Conservation (phyloP, 2,329 filamentous ascomycete genomes). For the Penicillium sp. region DNA sequence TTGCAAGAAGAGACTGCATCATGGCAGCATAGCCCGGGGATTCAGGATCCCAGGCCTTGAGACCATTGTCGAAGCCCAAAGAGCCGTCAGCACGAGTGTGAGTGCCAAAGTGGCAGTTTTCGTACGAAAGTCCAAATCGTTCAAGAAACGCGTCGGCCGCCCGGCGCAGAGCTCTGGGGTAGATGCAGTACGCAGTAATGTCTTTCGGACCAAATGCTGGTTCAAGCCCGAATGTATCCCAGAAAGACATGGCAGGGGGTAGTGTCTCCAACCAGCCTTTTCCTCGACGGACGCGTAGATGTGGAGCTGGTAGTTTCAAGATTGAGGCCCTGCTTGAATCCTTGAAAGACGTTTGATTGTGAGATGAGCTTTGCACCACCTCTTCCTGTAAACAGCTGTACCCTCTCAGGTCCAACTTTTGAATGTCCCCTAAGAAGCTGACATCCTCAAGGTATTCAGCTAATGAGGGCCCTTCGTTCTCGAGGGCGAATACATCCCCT, state of each 20-base stretch:
- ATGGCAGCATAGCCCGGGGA: conserved; percentile 26
- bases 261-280: conserved; percentile 51
- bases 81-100: conserved; percentile 42
- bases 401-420: conserved; percentile 32
- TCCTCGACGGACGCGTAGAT: conserved; percentile 50
- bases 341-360: conserved; percentile 21
- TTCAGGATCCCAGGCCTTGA: conserved; percentile 34
- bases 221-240: conserved; percentile 55
- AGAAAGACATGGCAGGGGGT: conserved; percentile 53
- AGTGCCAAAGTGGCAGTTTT: conserved; percentile 51
- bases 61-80: conserved; percentile 34
- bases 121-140: conserved; percentile 50
- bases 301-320: conserved; percentile 44
- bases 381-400: conserved; percentile 32
- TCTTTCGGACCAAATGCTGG: conserved; percentile 53
- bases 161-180: conserved; percentile 45
- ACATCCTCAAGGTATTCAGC: conserved; percentile 26
- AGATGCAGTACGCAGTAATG: conserved; percentile 52
- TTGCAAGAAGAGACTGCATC: conserved; percentile 30
- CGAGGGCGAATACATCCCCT: conserved; percentile 24
- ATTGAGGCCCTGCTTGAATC: conserved; percentile 30
- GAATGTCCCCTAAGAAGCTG: conserved; percentile 24
- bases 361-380: conserved; percentile 13
- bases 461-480: conserved; percentile 20
- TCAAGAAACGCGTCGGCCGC: conserved; percentile 48